Base-by-base conservation (phyloP, 1,139 yeast species). In the Candida neerlandica region DNA sequence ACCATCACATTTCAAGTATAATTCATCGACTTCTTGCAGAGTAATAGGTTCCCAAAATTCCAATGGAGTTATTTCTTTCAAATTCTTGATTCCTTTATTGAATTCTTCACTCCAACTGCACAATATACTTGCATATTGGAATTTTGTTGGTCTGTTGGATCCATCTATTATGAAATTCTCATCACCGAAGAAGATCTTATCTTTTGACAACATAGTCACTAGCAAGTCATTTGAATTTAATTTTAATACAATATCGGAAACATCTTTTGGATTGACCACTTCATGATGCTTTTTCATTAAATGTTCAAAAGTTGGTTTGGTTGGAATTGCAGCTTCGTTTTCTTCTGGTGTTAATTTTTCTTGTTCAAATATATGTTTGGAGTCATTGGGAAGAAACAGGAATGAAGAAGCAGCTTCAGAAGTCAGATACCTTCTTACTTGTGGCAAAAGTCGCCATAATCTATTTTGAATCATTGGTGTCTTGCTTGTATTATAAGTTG, bases 331-430 rank as follows among this genome's bases (percentile, higher is more conserved):
- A 3, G 67, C 71, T 16, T 51, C 56, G 48, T 70, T 66, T 44
- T 72, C 65, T 49, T 64, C 70, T 2, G 65, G 59, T 2, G 72
- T 61, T 42, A 70, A 55, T 44, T 59, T 65, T 51, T 71, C 76
- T 41, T 66, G 61, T 27, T 72, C 75, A 52, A 70, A 69, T n/a
- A 62, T 50, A 50, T 65, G 66, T 27, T 55, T 56, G 9, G 64
- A 60, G 30, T 69, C 69, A 44, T 71, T 71, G 10, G 78, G 70
- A 5, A 65, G 56, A 50, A 74, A 73, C 70, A 66, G 68, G 30
- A 62, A 58, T 12, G 44, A 4, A 32, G 42, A 27, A 14, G 45
- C 23, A 4, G 23, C 19, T 53, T 50, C 30, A 2, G 34, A 16
- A 16, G 51, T 47, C 50, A 54, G 55, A 37, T 53, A 53, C 15